Conservation (phyloP, 164 flowering plant species). For the Vitis amurensis region DNA sequence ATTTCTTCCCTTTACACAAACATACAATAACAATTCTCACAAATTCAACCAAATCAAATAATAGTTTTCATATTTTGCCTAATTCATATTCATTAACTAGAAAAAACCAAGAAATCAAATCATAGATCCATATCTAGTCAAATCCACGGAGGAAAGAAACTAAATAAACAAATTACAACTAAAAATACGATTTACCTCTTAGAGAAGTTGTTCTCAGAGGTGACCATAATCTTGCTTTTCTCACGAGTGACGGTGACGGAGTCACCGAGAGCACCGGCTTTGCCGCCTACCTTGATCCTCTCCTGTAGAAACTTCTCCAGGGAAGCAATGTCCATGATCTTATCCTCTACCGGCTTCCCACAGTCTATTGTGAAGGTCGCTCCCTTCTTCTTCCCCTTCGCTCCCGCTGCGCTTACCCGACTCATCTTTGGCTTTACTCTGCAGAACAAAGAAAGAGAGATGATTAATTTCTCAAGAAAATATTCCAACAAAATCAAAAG, state of each 20-base stretch:
- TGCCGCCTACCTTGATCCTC: constrained; percentile 56
- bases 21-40: no score
- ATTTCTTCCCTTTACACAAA: no score
- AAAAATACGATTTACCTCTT: constrained; percentile 34
- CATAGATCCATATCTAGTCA: no score
- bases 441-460: no score
- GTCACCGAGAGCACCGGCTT: constrained; percentile 53
- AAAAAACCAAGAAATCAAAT: neutral
- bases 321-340: constrained; percentile 21
- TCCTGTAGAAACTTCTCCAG: constrained; percentile 64
- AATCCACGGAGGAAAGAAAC: neutral
- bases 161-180: neutral
- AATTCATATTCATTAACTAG: no score
- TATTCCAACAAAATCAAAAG: no score
- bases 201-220: constrained; percentile 45
- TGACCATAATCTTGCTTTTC: constrained; percentile 52
- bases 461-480: no score
- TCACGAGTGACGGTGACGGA: constrained; percentile 46
- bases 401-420: constrained; percentile 33
- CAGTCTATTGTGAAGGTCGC: constrained; percentile 51
- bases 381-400: constrained; percentile 55
- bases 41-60: no score
- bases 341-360: constrained; percentile 52
- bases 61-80: no score
- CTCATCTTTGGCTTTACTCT: constrained; percentile 29